Base-by-base conservation (phyloP, 2,329 filamentous ascomycete genomes). In the Westerdykella sp. region DNA sequence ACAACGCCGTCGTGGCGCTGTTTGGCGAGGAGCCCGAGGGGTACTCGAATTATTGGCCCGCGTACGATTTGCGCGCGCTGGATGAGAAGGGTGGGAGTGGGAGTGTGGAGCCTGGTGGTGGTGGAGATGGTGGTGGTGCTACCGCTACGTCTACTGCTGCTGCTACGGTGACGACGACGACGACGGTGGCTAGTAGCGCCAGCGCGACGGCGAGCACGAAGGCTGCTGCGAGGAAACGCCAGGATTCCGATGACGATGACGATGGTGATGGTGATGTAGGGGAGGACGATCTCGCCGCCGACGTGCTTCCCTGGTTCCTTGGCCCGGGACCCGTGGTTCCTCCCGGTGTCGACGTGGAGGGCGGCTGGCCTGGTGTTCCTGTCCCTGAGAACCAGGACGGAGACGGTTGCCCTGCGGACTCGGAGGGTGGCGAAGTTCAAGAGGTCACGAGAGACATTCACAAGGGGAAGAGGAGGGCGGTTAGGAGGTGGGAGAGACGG, bases 271-370 rank as follows among this genome's bases (percentile, higher is more conserved):
- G n/a, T 11, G 32, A 13, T 3, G 16, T 3, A 35, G 32, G 25
- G 7, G 25, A 28, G 2, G 7, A 7, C 11, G 25, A 25, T 25
- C 5, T 42, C 12, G 44, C 47, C 28, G 46, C 44, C 6, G 22
- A 41, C 1, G 34, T 51, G 11, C 37, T 55, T 1, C 54, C 54
- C 1, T 50, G 31, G 15, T 37, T 59, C 42, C 14, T 51, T 14
- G 54, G 47, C 4, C 54, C 50, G 6, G 54, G 54, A 1, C 56
- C 56, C 4, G 48, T 55, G 12, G 12, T 53, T 3, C 53, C 56
- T 1, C 14, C 39, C 2, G 50, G 49, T 15, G 11, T 48, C 2
- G 22, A 43, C 5, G 53, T 9, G 25, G 4, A 28, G 25, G 25
- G 25, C 9, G 25, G 9, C 4, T 28, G 50, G 49, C 51, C 55